phyloP scores from a whole-genome alignment of 768 basidiomycete species.

The Hygrocybe punicea region DNA sequence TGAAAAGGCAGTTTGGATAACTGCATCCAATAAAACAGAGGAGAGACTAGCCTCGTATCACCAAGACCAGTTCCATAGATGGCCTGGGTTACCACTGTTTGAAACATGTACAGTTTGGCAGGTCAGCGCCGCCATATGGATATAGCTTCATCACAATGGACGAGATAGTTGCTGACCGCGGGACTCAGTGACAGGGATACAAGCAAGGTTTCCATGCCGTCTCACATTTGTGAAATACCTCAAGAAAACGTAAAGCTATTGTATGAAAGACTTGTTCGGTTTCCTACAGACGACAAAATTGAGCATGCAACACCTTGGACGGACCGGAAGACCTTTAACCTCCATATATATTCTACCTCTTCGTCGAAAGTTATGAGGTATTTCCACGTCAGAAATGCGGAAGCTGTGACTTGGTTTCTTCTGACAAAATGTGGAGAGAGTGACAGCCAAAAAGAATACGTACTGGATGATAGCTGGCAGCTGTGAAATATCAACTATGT shows the following conservation, averaged over 20 bases:
- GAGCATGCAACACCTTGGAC: neutral
- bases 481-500: no score
- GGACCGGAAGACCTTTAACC: neutral
- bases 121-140: neutral
- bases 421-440: neutral
- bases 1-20: neutral
- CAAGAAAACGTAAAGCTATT: slow-evolving; percentile 32
- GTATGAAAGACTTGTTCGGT: slow-evolving; percentile 28
- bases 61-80: slow-evolving; percentile 30
- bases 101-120: slow-evolving; percentile 18
- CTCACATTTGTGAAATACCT: slow-evolving; percentile 33
- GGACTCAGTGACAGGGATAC: neutral
- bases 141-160: neutral
- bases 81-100: slow-evolving; percentile 25
- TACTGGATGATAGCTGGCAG: no score
- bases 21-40: neutral
- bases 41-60: slow-evolving; percentile 26
- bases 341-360: slow-evolving; percentile 10
- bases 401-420: neutral
- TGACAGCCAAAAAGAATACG: no score
- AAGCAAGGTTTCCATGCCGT: neutral
- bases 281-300: slow-evolving; percentile 17
- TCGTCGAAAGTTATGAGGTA: slow-evolving; percentile 8
- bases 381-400: slow-evolving; percentile 5
- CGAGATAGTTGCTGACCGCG: neutral